phyloP scores from a whole-genome alignment of 305 asterid species.

The Solanum hybrid region DNA sequence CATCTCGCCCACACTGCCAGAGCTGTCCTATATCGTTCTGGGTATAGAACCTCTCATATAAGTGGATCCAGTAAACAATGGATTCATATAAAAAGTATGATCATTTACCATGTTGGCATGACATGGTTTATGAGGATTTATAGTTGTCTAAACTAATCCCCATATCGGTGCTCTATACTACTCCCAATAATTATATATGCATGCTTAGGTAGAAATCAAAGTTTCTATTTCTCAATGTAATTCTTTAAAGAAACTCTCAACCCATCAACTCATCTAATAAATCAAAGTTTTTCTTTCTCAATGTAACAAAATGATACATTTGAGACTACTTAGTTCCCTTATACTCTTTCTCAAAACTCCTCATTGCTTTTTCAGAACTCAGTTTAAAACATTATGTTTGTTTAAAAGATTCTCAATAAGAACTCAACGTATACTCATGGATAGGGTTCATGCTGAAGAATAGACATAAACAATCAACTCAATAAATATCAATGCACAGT shows the following conservation, averaged over 20 bases:
- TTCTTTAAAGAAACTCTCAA: background rate
- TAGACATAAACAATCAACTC: background rate
- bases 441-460: background rate
- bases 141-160: background rate
- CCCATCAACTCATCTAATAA: background rate
- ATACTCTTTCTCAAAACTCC: background rate
- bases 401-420: background rate
- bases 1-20: background rate
- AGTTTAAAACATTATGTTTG: background rate
- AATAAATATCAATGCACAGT: background rate
- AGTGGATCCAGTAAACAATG: background rate
- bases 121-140: background rate
- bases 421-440: background rate
- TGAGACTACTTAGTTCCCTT: background rate
- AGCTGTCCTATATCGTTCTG: too few species aligned
- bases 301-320: background rate
- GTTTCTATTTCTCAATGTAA: background rate
- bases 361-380: background rate
- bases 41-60: background rate
- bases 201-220: background rate
- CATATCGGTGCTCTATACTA: too few species aligned
- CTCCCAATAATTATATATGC: background rate
- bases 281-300: background rate
- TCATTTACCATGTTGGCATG: background rate
- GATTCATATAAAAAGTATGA: background rate